These are phyloP conservation scores for Saccharomycopsis sp. DNA, from an alignment of 805 yeast genomes.

Conservation along the genomic window DNA sequence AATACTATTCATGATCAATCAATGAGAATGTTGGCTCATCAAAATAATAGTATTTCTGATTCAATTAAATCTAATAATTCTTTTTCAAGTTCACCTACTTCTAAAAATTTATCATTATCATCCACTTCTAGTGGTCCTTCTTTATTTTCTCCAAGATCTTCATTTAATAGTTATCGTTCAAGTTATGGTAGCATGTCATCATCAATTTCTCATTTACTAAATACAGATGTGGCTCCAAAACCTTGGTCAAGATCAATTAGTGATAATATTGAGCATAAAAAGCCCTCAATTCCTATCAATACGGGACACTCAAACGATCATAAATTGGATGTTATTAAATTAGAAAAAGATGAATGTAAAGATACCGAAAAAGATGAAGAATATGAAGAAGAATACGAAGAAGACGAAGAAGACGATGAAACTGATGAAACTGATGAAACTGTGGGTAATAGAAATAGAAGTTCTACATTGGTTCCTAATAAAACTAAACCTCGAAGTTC, in stretches of 20 bases:
- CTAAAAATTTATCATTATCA: slow-evolving; percentile 7
- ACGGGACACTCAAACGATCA: neutral
- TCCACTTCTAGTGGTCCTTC: slow-evolving; percentile 7
- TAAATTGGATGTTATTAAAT: neutral
- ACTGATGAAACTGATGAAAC: neutral
- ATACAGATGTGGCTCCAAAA: too few relatives aligned
- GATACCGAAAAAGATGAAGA: neutral
- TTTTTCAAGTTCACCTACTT: too few relatives aligned
- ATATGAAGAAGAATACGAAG: neutral
- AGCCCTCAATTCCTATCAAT: neutral
- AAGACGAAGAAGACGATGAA: neutral
- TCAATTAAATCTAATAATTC: too few relatives aligned
- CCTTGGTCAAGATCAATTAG: too few relatives aligned
- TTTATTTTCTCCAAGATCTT: slow-evolving; percentile 4
- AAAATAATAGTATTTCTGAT: too few relatives aligned
- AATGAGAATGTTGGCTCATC: neutral
- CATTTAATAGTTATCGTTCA: slow-evolving; percentile 7
- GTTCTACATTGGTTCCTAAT: neutral
- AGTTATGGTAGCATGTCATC: slow-evolving; percentile 13
- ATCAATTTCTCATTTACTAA: slow-evolving; percentile 13
- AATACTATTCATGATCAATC: neutral
- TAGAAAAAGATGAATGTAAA: neutral
- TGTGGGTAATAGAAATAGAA: neutral
- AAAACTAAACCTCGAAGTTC: neutral
- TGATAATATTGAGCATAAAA: neutral